A percentile compares a stretch with the other conserved stretches of the same genome.
Conservation (phyloP, 2,329 filamentous ascomycete genomes). For the Diplodia seriata region DNA sequence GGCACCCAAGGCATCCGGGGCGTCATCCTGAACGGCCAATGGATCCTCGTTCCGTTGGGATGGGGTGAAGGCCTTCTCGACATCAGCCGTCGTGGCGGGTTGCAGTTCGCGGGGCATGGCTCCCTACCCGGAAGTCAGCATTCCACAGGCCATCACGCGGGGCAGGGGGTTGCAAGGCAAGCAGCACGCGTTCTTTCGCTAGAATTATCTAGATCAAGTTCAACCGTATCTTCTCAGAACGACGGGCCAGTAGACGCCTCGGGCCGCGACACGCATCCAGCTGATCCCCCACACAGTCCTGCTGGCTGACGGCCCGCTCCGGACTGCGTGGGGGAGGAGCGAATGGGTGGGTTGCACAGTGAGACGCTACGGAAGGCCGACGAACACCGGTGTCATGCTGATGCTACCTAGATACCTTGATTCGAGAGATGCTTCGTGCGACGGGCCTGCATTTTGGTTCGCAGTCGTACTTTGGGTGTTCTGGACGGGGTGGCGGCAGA, state of each 20-base stretch:
- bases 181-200: conserved; percentile 62
- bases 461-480: conserved; percentile 28
- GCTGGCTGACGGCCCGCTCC: neutral
- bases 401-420: conserved; percentile 34
- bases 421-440: conserved; percentile 27
- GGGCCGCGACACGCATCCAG: neutral
- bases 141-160: conserved; percentile 34
- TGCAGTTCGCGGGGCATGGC: conserved; percentile 41
- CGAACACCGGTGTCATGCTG: conserved; percentile 33
- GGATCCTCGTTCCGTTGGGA: conserved; percentile 38
- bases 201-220: conserved; percentile 63
- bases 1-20: neutral
- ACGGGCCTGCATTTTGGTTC: conserved; percentile 29
- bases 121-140: conserved; percentile 27
- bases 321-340: conserved; percentile 2
- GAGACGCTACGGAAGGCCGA: conserved; percentile 9
- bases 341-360: neutral
- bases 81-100: conserved; percentile 21
- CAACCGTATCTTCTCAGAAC: conserved; percentile 62
- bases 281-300: conserved; percentile 11
- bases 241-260: conserved; percentile 24
- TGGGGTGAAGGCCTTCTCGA: conserved; percentile 17
- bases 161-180: conserved; percentile 32
- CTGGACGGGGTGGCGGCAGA: neutral
- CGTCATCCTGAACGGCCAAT: neutral